Evolutionary conservation across 2,329 filamentous ascomycete species (phyloP), one percentile per base, ranked within the genome.

Genomic region (Rhytidhysteron rufulum): DNA sequence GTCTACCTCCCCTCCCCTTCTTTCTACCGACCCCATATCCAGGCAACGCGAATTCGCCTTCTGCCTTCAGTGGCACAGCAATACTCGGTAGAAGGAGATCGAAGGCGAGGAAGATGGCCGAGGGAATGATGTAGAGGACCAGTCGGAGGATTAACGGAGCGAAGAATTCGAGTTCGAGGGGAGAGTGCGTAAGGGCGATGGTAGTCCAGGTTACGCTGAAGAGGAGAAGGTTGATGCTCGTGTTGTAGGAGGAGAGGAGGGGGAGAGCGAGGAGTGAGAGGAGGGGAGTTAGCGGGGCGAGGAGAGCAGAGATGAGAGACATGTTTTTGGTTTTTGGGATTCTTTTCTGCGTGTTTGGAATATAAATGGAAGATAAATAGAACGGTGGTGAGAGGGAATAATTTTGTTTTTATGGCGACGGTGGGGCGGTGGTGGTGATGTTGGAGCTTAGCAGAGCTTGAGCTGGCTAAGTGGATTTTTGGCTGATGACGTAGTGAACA

Each of bases 131-230:
- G 67, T 83, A 94, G 55, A 90, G 81, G 4, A 86, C 49, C 8
- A 83, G 42, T 31, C 86, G 83, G 35, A 89, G 71, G 18, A 78
- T 77, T 4, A 87, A 62, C 0, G 83, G 83, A 40, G 83, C 86
- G 38, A 86, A 71, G 1, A 93, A 62, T 62, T 95, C 88, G 42
- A 95, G 79, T 43, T 80, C 78, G 13, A 93, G 71, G 0, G 86
- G 82, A 1, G 83, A 75, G 54, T 94, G 85, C 5, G 85, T 85
- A 3, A 91, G 71, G 29, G 94, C 80, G 22, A 96, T 75, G 0
- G 87, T 91, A 5, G 82, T 81, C 89, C 89, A 95, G 52, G 87
- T 91, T 70, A 95, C 78, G 63, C 89, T 91, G 66, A 95, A 93
- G 71, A 95, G 90, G 47, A 94, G 70, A 18, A 95, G 69, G 63